Percentiles rank a stretch among this genome's conserved stretches.
Conservation (phyloP, 805 yeast genomes). For the Kluyveromyces starmeri region DNA sequence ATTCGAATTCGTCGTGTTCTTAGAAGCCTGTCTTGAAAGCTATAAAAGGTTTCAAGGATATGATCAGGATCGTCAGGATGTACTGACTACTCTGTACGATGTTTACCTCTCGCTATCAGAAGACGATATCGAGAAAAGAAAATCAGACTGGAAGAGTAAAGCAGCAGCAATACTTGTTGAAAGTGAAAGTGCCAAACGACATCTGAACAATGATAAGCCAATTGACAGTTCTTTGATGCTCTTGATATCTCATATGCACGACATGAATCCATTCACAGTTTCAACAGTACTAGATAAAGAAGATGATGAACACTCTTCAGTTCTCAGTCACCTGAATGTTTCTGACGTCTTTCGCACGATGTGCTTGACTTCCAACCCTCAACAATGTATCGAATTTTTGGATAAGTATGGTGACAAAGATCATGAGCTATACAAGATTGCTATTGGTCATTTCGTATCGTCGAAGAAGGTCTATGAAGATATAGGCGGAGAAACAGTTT, state of each 20-base stretch:
- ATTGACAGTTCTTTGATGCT: constrained; percentile 28
- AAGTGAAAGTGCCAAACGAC: constrained; percentile 36
- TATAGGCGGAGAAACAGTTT: constrained; percentile 43
- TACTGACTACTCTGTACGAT: constrained; percentile 73
- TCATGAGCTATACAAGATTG: constrained; percentile 56
- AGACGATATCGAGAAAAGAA: constrained; percentile 29
- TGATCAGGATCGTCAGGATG: constrained; percentile 57
- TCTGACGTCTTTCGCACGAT: constrained; percentile 47
- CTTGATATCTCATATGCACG: constrained; percentile 35
- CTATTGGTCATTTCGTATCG: constrained; percentile 56
- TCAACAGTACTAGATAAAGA: constrained; percentile 37
- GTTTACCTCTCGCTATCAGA: constrained; percentile 59
- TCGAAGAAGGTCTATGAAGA: constrained; percentile 40
- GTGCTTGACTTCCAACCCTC: constrained; percentile 48
- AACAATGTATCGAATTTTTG: constrained; percentile 48
- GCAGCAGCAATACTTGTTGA: constrained; percentile 46
- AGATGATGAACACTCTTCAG: constrained; percentile 26
- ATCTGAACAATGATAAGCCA: constrained; percentile 6
- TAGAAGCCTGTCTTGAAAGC: constrained; percentile 82
- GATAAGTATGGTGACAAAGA: constrained; percentile 52
- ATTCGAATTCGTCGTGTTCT: constrained; percentile 78
- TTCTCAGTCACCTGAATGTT: constrained; percentile 33
- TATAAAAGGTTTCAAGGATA: constrained; percentile 68
- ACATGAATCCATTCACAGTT: constrained; percentile 29
- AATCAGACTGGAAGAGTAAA: constrained; percentile 51